Conservation (phyloP, 2,329 filamentous ascomycete species). For the Diaporthe sp. region DNA sequence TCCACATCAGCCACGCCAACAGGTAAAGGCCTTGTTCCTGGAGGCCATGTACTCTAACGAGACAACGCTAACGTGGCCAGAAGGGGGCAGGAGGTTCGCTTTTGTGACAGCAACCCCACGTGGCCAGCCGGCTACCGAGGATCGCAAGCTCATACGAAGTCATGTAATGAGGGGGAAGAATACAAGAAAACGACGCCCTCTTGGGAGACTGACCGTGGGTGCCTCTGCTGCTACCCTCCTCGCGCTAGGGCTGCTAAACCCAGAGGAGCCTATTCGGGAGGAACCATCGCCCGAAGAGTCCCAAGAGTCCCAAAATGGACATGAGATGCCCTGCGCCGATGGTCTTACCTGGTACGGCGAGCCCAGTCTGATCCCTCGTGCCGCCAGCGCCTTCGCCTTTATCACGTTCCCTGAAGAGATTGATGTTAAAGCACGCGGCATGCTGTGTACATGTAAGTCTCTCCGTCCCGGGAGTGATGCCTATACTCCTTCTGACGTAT, state of each 20-base stretch:
- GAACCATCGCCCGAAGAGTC: neutral
- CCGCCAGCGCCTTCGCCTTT: neutral
- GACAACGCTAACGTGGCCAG: neutral
- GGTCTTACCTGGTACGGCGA: neutral
- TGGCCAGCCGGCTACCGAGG: neutral
- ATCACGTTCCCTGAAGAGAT: neutral
- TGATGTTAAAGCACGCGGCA: neutral
- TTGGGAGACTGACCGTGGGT: neutral
- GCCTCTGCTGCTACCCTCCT: neutral
- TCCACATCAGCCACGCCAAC: neutral
- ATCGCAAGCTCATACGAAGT: constrained; percentile 3
- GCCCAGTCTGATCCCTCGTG: neutral
- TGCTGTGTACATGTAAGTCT: neutral
- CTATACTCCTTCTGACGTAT: neutral
- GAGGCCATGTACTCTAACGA: neutral
- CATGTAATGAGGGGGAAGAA: constrained; percentile 7
- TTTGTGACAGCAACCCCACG: neutral
- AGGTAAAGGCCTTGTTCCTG: neutral
- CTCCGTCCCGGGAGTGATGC: too few species aligned
- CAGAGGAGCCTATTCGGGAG: neutral
- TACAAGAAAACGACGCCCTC: neutral
- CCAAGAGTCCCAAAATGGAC: neutral
- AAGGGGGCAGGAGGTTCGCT: neutral
- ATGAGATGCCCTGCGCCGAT: neutral
- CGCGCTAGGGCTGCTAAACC: neutral